These are phyloP conservation scores for Actinomortierella wolfii DNA, from an alignment of 371 early-diverging fungal genomes.

Conservation along the genomic window DNA sequence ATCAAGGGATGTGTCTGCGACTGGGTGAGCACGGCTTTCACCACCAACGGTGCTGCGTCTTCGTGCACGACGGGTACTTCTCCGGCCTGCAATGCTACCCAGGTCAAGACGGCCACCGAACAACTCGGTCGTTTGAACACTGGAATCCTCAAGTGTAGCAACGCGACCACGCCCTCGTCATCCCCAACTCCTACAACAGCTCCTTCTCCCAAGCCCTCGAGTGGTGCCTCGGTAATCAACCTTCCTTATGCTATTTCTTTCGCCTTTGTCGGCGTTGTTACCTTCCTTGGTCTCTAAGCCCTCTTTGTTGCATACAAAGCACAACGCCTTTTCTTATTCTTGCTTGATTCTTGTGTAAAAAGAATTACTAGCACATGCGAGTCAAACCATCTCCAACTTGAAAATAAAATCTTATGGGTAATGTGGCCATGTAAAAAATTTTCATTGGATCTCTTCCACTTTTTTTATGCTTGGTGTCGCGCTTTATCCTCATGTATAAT, in stretches of 20 bases:
- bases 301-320: too few species aligned
- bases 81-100: slow-evolving; percentile 15
- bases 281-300: slow-evolving; percentile 39
- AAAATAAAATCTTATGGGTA: too few species aligned
- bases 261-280: slow-evolving; percentile 33
- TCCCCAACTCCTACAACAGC: not conserved
- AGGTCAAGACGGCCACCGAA: slow-evolving; percentile 3
- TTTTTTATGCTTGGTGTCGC: too few species aligned
- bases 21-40: slow-evolving; percentile 19
- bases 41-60: slow-evolving; percentile 6
- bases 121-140: not conserved
- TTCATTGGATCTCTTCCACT: too few species aligned
- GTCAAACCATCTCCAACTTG: too few species aligned
- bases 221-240: slow-evolving; percentile 11
- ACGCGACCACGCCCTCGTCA: slow-evolving; percentile 1
- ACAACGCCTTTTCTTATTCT: too few species aligned
- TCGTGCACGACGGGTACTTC: slow-evolving; percentile 9
- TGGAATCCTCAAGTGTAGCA: slow-evolving; percentile 1
- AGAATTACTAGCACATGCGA: too few species aligned
- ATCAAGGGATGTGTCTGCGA: slow-evolving; percentile 26
- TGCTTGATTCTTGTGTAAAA: too few species aligned
- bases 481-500: too few species aligned
- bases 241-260: slow-evolving; percentile 28
- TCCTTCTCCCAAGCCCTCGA: slow-evolving; percentile 7
- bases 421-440: too few species aligned